These are phyloP conservation scores for Amanita pallidorosea DNA, from an alignment of 768 basidiomycete species.

Conservation along the genomic window DNA sequence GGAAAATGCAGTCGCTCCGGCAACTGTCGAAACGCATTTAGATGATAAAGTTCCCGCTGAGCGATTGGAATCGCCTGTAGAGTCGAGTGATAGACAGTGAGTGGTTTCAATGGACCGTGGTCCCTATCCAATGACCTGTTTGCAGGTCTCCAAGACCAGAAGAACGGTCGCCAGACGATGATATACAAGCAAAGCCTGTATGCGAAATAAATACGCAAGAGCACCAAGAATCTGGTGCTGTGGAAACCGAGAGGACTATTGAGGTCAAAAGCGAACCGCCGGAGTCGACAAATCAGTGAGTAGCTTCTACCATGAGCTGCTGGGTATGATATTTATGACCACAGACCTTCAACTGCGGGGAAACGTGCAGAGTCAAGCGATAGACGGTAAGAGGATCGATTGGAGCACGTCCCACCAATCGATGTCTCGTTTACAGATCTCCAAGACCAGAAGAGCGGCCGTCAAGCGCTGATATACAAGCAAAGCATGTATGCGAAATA, in stretches of 20 bases:
- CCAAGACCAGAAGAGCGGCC: not conserved
- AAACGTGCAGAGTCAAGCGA: too few species aligned
- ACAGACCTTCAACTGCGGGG: not conserved
- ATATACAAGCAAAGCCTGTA: not conserved
- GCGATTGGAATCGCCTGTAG: not conserved
- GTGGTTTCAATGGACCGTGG: not conserved
- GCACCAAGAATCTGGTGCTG: not conserved
- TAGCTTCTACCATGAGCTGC: not conserved
- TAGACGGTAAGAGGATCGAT: not conserved
- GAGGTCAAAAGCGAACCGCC: not conserved
- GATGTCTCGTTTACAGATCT: not conserved
- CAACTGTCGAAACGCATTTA: not conserved
- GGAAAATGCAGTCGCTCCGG: not conserved
- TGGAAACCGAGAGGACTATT: not conserved
- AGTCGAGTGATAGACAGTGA: not conserved
- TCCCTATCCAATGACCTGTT: not conserved
- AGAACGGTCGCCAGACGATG: not conserved
- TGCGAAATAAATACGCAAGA: not conserved
- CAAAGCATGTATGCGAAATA: not conserved
- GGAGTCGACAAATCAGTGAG: not conserved
- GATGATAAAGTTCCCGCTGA: not conserved
- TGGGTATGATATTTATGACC: too few species aligned
- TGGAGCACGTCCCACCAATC: not conserved
- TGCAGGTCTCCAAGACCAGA: not conserved
- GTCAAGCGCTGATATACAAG: not conserved